Base-by-base conservation (phyloP, 768 basidiomycete species). In the Cystofilobasidium macerans region DNA sequence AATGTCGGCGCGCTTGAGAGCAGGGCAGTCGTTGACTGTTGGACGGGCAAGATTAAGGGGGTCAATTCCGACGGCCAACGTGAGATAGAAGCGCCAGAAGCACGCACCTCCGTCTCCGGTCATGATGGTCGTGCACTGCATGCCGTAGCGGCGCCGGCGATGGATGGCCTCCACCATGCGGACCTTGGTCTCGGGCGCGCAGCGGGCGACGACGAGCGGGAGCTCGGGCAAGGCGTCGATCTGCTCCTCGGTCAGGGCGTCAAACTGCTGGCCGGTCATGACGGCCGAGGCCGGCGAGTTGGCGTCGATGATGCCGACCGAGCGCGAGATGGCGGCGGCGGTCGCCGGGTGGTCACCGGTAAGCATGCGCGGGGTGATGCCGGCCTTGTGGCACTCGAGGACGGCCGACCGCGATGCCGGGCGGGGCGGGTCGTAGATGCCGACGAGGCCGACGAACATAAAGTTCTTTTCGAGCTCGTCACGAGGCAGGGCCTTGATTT, bases 131-230 rank as follows among this genome's bases (percentile, higher is more conserved):
- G 79, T 79, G 56, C 80, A 61, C 22, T 38, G 14, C 67, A 68
- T 68, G 9, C 67, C 67, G 33, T 45, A 48, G 33, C 43, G 79
- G 60, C 79, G 80, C 38, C 83, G 77, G 36, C 83, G 78, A 70
- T 83, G 82, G 9, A 82, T 79, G 18, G 82, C 83, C 63, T 83
- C 80, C 53, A 84, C 82, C 82, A 82, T 83, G 26, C 78, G 77
- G 7, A 80, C 80, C 75, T 82, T 81, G 33, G 80, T 81, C 69
- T 80, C 78, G 0, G 81, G 67, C 14, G 67, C 81, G 71, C 83
- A 84, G 33, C 83, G 80, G 60, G 83, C 83, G 66, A 85, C 80
- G 60, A 84, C 83, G 18, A 83, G 77, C 0, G 83, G 83, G 4
- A 84, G 77, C 65, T 76, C 71, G 1, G 76, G 75, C 11, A 80